Evolutionary conservation across 306 rosid genomes (phyloP), one percentile per base, ranked within the genome.

Genomic region (Senna siamea): DNA sequence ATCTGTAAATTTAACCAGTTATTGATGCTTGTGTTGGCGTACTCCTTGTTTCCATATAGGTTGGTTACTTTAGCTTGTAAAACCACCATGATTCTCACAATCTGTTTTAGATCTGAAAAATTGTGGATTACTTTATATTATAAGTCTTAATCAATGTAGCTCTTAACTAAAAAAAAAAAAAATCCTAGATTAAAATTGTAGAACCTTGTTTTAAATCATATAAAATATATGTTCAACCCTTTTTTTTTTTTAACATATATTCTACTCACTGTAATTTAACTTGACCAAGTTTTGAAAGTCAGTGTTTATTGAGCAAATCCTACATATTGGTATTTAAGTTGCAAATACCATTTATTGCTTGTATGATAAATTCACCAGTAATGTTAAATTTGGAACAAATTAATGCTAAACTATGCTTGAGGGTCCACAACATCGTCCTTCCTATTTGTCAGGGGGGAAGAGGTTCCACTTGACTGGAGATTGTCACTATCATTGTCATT

Each of bases 1-100:
- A 17, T 78, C 30, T 19, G 17, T 28, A 69, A 14, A 59, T 73
- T 61, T 32, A 37, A 19, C 52, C 44, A 23, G 55, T 69, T 10
- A 35, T 72, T 56, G 66, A 47, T 72, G 7, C 64, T 18, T 41
- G 37, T 34, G 41, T 35, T n/a, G 41, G 17, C 26, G 3, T 61
- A 34, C 13, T 34, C 28, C 65, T 15, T 34, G 64, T 57, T 12
- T 58, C 5, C 44, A 5, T 58, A 6, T 60, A 32, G 65, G 47
- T 60, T 3, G 66, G 44, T 32, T 35, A 61, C 15, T 62, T 38
- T 9, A 19, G 13, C 30, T 51, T 18, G 4, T 51, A 18, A 51
- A 10, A 22, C 6, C 17, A 62, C 9, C 68, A 62, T 18, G 17
- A 5, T 62, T 10, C 48, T 37, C 28, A 37, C 37, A 17, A 9